These are phyloP conservation scores for Fusarium falciforme DNA, from an alignment of 2,329 filamentous ascomycete genomes.

Conservation along the genomic window DNA sequence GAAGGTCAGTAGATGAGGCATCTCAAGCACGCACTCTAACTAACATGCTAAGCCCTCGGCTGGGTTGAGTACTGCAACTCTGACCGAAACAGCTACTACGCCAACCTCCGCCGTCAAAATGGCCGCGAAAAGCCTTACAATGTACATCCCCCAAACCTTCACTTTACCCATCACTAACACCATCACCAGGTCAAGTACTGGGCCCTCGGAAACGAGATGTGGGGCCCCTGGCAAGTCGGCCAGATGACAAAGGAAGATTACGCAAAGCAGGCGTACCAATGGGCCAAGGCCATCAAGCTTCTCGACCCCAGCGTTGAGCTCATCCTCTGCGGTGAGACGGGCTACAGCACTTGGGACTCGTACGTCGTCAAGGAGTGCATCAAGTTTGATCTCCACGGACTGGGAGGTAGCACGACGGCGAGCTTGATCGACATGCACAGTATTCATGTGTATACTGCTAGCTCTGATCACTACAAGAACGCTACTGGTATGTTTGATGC, in stretches of 20 bases:
- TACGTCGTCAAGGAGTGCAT: constrained; percentile 78
- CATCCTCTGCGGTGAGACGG: constrained; percentile 81
- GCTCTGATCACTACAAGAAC: constrained; percentile 59
- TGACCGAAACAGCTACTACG: constrained; percentile 81
- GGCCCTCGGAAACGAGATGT: constrained; percentile 83
- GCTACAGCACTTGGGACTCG: constrained; percentile 77
- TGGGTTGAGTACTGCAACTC: constrained; percentile 93
- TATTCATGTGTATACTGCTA: constrained; percentile 82
- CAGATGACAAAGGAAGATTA: constrained; percentile 78
- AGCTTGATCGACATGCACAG: constrained; percentile 81
- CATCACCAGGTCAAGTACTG: constrained; percentile 75
- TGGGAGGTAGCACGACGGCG: constrained; percentile 48
- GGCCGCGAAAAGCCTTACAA: constrained; percentile 82
- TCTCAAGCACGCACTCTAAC: not conserved
- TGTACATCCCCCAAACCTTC: constrained; percentile 19
- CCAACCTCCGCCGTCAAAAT: constrained; percentile 81
- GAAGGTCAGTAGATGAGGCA: constrained; percentile 41
- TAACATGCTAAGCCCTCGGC: constrained; percentile 60
- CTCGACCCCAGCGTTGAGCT: constrained; percentile 75
- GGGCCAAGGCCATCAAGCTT: constrained; percentile 79
- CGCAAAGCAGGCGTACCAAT: constrained; percentile 75
- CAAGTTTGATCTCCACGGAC: constrained; percentile 50
- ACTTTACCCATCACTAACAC: not conserved
- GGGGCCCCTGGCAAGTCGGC: constrained; percentile 75
- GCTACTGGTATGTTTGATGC: constrained; percentile 53